A percentile compares a stretch with the other conserved stretches of the same genome.
These are phyloP conservation scores for Diospyros kaki DNA, from an alignment of 148 eudicot species.

Conservation along the genomic window DNA sequence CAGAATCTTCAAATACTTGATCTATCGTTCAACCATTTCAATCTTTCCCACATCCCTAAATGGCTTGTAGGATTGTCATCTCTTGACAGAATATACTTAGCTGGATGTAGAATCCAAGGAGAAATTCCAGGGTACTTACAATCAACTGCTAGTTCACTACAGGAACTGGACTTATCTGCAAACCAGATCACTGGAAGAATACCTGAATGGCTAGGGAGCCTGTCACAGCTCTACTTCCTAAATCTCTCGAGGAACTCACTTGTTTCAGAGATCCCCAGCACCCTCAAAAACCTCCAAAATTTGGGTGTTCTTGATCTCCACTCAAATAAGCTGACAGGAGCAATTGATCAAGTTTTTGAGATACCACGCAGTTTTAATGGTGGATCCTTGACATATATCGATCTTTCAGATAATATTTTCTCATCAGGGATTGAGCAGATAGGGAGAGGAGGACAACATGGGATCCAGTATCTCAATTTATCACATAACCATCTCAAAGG, in stretches of 20 bases:
- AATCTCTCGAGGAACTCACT: slow-evolving; percentile 47
- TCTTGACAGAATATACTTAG: slow-evolving; percentile 29
- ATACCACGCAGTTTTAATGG: slow-evolving; percentile 22
- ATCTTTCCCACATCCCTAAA: slow-evolving; percentile 28
- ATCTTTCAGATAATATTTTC: slow-evolving; percentile 45
- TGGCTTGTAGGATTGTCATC: slow-evolving; percentile 46
- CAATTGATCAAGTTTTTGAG: slow-evolving; percentile 31
- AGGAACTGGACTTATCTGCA: too few species aligned
- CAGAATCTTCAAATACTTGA: slow-evolving; percentile 34
- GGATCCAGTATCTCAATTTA: slow-evolving; percentile 28
- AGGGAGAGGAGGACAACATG: slow-evolving; percentile 26
- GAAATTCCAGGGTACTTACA: slow-evolving; percentile 25
- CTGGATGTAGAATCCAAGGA: slow-evolving; percentile 41
- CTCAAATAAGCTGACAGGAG: slow-evolving; percentile 49
- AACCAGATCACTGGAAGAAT: background rate
- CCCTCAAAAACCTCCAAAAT: slow-evolving; percentile 24
- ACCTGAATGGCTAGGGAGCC: slow-evolving; percentile 30
- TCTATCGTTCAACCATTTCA: slow-evolving; percentile 39
- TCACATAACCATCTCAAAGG: slow-evolving; percentile 34
- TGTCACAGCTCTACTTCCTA: slow-evolving; percentile 31
- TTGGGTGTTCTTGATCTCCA: slow-evolving; percentile 46
- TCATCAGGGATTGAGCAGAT: slow-evolving; percentile 35
- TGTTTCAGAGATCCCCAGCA: slow-evolving; percentile 31
- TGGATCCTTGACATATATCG: slow-evolving; percentile 29
- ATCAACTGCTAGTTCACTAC: slow-evolving; percentile 19